Evolutionary conservation across 2,329 filamentous ascomycete species (phyloP).

Genomic region (Emergomyces orientalis): DNA sequence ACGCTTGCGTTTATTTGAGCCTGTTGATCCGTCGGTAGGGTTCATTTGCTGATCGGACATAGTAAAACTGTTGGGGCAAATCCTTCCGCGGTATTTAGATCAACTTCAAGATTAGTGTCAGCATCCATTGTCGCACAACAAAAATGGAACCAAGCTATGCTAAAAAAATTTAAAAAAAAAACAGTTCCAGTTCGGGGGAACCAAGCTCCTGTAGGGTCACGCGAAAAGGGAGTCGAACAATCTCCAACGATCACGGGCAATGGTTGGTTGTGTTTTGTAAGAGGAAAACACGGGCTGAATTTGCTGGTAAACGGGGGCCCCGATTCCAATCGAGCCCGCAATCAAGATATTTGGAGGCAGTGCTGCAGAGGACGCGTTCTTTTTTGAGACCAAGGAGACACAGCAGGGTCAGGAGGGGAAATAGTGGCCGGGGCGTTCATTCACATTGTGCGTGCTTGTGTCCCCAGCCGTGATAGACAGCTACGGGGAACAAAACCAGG

Average conservation of each 20-base stretch:
- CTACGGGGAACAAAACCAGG: not conserved
- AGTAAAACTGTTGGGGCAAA: not conserved
- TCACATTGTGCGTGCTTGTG: not conserved
- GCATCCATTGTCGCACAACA: not conserved
- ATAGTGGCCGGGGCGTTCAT: not conserved
- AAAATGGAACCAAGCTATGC: not conserved
- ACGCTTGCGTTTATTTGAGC: slow-evolving; percentile 33
- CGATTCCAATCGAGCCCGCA: not conserved
- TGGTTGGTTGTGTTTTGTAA: not conserved
- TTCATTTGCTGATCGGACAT: slow-evolving; percentile 35
- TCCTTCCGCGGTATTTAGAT: not conserved
- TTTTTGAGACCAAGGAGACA: not conserved
- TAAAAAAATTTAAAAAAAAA: not conserved
- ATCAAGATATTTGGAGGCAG: not conserved
- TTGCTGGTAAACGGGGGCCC: not conserved
- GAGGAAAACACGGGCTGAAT: not conserved
- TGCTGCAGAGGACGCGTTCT: not conserved
- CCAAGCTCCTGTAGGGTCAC: not conserved
- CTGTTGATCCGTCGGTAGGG: slow-evolving; percentile 19
- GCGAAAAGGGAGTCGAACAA: not conserved
- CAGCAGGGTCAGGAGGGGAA: not conserved
- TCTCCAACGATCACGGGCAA: not conserved
- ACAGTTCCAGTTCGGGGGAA: not conserved
- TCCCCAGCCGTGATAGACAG: not conserved
- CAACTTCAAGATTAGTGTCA: not conserved